Evolutionary conservation across 768 basidiomycete species (phyloP), one percentile per base, ranked within the genome.

Genomic region (Floccularia luteovirens): DNA sequence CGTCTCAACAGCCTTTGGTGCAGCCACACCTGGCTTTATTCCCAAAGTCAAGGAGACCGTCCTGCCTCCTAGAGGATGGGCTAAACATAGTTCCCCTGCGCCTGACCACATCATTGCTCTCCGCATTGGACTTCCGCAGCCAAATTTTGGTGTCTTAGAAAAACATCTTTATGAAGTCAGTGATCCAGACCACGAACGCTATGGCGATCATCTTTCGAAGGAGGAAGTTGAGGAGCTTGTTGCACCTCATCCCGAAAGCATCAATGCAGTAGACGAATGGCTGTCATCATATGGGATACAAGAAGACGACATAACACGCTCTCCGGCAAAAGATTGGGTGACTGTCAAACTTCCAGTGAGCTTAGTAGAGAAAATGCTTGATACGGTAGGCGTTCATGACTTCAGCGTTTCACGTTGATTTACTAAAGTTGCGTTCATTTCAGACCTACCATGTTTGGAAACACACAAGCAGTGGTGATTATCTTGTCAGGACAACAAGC

Each of bases 271-370:
- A 36, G 64, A 74, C 24, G 65, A 70, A 37, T 88, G 85, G 83
- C 62, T 87, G 3, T 57, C 58, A 0, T 60, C 66, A 0, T 66
- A 79, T 41, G 80, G 75, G 14, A 63, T 87, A 36, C 47, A 57
- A 14, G 66, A 72, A 21, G 57, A 62, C 21, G 62, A 68, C 39
- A 46, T 76, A 17, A 43, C 54, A 35, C 72, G 72, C 7, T 82
- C 83, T 11, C 62, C 77, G 6, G 79, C 76, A 0, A 61, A 67
- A 17, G 83, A 86, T 47, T 88, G 81, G 85, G 59, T 86, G 7
- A 75, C 69, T 1, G 49, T 84, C 39, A 69, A 50, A n/a, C 60
- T 85, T 12, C 72, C 82, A 0, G 66, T 87, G 21, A 41, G 57
- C 25, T 46, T 74, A 13, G 82, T 72, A 0, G 83, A 87, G 54